Evolutionary conservation across 306 rosid species (phyloP), one percentile per base, ranked within the genome.

Genomic region (Luffa aegyptiaca): DNA sequence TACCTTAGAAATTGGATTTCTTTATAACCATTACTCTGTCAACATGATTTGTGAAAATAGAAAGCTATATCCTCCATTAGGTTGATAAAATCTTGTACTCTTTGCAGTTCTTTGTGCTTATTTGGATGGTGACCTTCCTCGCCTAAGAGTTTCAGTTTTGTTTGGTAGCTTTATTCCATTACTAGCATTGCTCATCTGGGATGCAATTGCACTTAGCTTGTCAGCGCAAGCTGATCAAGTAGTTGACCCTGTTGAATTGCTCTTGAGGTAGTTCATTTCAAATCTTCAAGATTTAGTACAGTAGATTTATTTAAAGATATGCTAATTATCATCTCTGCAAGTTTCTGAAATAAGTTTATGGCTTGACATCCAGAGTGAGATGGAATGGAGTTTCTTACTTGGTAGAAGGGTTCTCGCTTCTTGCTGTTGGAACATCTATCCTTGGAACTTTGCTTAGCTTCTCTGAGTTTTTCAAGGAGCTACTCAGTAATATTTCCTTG

Each of bases 101-200:
- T 78, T 57, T 87, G 87, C 92, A 90, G 97, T 90, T 83, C 86
- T 92, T 64, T 90, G 97, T 81, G 92, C 95, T 81, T 90, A 92
- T 86, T 79, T 90, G 88, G 97, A 88, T 9, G 88, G 90, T 46
- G 95, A 92, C 77, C 84, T 90, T 70, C 75, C 16, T 46, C 89
- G 97, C 37, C 68, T 86, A 77, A 86, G 87, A 84, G 82, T 85
- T 80, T 90, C 92, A 35, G 83, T 92, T 78, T 77, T 92, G 77
- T 79, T 89, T 56, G 95, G 95, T 48, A 86, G 95, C 80, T 72
- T 90, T 80, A 87, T 89, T 84, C 95, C 97, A 39, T 42, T 89
- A 84, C 59, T 86, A 35, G 87, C 88, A 76, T 62, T 90, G 56
- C 90, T 92, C 58, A 75, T 89, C 55, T 92, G 97, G 97, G 91